Conservation (phyloP, 371 early-diverging fungal genomes). For the Gilbertella persicaria region DNA sequence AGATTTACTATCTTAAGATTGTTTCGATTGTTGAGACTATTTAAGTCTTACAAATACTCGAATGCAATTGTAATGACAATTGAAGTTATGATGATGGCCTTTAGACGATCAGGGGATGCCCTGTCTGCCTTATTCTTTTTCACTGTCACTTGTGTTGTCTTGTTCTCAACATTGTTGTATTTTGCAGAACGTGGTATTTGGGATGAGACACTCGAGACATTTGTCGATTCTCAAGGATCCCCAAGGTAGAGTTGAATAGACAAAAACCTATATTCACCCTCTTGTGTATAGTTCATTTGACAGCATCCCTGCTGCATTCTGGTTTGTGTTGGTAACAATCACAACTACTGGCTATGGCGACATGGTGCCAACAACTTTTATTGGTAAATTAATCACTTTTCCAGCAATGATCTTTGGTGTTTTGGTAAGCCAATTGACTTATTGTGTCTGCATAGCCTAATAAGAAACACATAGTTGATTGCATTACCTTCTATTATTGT, state of each 20-base stretch:
- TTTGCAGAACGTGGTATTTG: constrained; percentile 87
- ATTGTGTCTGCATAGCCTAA: not conserved
- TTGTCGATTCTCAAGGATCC: constrained; percentile 63
- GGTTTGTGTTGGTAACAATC: constrained; percentile 83
- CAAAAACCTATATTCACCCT: too few species aligned
- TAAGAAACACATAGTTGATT: constrained; percentile 53
- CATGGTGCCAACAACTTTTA: constrained; percentile 82
- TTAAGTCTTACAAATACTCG: constrained; percentile 84
- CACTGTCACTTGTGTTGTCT: constrained; percentile 69
- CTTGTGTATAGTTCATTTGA: constrained; percentile 74
- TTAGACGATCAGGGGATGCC: constrained; percentile 78
- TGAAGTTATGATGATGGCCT: constrained; percentile 84
- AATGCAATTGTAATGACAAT: constrained; percentile 73
- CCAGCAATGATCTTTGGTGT: constrained; percentile 88
- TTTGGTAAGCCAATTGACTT: constrained; percentile 41
- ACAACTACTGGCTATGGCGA: constrained; percentile 89
- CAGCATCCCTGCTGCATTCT: constrained; percentile 83
- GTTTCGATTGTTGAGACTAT: constrained; percentile 79
- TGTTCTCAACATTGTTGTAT: constrained; percentile 80
- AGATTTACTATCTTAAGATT: constrained; percentile 82
- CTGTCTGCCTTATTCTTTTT: constrained; percentile 80
- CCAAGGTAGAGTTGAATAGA: too few species aligned
- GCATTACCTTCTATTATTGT: constrained; percentile 88
- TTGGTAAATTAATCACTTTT: constrained; percentile 83
- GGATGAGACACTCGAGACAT: constrained; percentile 73